phyloP scores from a whole-genome alignment of 495 filamentous ascomycete genomes.

The Penicillium daleae region DNA sequence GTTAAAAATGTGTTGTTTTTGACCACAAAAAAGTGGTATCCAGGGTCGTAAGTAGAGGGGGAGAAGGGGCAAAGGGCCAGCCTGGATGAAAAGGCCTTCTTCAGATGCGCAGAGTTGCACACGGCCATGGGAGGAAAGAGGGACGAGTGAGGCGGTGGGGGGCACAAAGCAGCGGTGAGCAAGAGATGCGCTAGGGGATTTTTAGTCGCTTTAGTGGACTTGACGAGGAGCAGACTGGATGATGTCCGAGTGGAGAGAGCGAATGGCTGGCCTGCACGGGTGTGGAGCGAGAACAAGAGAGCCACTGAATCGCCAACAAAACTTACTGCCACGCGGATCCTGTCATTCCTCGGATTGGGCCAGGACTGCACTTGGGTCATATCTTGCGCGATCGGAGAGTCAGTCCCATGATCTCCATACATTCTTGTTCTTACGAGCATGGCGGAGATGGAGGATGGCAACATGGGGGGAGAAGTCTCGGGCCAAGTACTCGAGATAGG shows the following conservation, averaged over 20 bases:
- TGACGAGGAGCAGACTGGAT: conserved; percentile 21
- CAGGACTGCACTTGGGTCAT: not conserved
- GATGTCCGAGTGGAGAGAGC: conserved; percentile 7
- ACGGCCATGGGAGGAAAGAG: conserved; percentile 32
- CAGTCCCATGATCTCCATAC: conserved; percentile 16
- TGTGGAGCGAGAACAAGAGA: too few relatives aligned
- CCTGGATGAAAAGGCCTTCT: conserved; percentile 37
- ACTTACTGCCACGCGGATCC: conserved; percentile 16
- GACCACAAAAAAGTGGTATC: conserved; percentile 19
- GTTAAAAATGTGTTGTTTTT: conserved; percentile 15
- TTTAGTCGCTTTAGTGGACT: conserved; percentile 19
- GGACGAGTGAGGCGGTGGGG: conserved; percentile 45
- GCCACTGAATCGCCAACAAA: not conserved
- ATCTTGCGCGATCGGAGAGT: conserved; percentile 12
- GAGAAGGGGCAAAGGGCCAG: conserved; percentile 27
- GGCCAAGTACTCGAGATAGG: not conserved
- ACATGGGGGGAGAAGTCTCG: not conserved
- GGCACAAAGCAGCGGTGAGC: conserved; percentile 56
- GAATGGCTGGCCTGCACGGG: not conserved
- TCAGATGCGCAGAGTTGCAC: conserved; percentile 28
- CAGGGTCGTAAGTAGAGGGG: conserved; percentile 6
- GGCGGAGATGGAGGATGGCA: not conserved
- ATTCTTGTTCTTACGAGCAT: conserved; percentile 1
- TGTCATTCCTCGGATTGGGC: conserved; percentile 9
- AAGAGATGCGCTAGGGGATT: conserved; percentile 45